Base-by-base conservation (phyloP, 805 yeast species). In the Ogataea minuta region DNA sequence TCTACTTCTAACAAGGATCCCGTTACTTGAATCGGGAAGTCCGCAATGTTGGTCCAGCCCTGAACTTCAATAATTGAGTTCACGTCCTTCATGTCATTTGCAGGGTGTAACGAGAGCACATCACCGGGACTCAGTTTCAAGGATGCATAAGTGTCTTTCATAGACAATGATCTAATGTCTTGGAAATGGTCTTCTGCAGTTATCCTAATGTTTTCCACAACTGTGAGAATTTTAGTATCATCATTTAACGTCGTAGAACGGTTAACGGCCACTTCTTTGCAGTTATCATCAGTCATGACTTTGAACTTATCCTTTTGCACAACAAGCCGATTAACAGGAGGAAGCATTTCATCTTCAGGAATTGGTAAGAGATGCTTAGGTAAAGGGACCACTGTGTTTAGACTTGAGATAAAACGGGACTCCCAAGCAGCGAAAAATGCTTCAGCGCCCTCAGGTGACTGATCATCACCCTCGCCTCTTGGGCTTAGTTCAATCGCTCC, bases 391-490 rank as follows among this genome's bases (percentile, higher is more conserved):
- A 48, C 45, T 9, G 46, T 54, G 30, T 49, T 39, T 35, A 75
- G 43, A 15, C 54, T 61, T 17, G 57, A 58, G 1, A 81, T 29
- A 9, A 84, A 56, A 9, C 64, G 57, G 6, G 62, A 58, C 47
- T 82, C 83, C 89, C 93, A 91, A 49, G 81, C 89, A 15, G 76
- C 70, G 60, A 79, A 90, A 48, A 72, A 84, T 0, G 81, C 81
- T 50, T 91, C 97, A 9, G 75, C 60, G 0, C 93, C 91, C 36
- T 83, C 87, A 1, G 85, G 66, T 8, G 85, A 74, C 62, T 76
- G 79, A 48, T 93, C 98, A 62, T 93, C 97, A 15, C 93, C 87
- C 52, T 93, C 99, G 23, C 89, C 85, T 36, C 97, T 66, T 4
- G 75, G 72, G 34, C 82, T 71, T 5, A 88, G 61, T 53, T 84